Evolutionary conservation across 192 early-diverging fungal genomes (phyloP).

Genomic region (Blastocladiella britannica): DNA sequence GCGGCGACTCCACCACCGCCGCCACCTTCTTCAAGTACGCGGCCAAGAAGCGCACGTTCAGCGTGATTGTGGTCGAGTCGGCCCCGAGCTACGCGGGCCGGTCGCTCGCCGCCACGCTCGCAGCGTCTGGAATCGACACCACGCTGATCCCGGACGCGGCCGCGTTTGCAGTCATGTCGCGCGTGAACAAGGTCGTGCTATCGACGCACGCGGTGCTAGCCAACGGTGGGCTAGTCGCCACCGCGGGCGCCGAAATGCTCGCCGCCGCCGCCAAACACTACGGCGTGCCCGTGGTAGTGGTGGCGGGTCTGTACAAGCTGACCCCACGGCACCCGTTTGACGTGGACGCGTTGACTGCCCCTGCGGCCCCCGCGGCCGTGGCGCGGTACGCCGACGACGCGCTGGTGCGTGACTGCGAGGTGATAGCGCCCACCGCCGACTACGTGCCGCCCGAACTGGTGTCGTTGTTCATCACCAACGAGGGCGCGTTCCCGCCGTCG

Average conservation of each 20-base stretch:
- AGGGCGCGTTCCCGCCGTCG: constrained; percentile 55
- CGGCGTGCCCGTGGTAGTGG: constrained; percentile 80
- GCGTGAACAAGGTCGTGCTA: constrained; percentile 91
- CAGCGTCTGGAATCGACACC: constrained; percentile 63
- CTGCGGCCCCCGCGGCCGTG: constrained; percentile 56
- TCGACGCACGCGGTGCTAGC: constrained; percentile 80
- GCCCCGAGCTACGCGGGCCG: constrained; percentile 75
- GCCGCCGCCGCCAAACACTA: constrained; percentile 83
- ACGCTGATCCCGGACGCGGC: constrained; percentile 82
- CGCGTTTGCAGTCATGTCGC: constrained; percentile 89
- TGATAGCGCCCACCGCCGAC: constrained; percentile 75
- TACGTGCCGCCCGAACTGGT: constrained; percentile 82
- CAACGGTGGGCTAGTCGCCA: constrained; percentile 77
- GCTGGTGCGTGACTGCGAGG: constrained; percentile 54
- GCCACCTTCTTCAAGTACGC: constrained; percentile 66
- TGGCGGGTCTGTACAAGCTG: constrained; percentile 71
- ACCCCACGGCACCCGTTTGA: constrained; percentile 76
- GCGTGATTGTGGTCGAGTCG: constrained; percentile 86
- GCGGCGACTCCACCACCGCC: constrained; percentile 70
- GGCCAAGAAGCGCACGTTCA: constrained; percentile 65
- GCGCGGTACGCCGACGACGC: constrained; percentile 55
- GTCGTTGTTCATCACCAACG: constrained; percentile 71
- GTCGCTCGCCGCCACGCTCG: constrained; percentile 52
- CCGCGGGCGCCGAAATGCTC: constrained; percentile 55
- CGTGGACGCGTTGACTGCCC: constrained; percentile 58